A percentile compares a stretch with the other conserved stretches of the same genome.
Conservation (phyloP, 192 early-diverging fungal genomes). For the Umbelopsis isabellina region DNA sequence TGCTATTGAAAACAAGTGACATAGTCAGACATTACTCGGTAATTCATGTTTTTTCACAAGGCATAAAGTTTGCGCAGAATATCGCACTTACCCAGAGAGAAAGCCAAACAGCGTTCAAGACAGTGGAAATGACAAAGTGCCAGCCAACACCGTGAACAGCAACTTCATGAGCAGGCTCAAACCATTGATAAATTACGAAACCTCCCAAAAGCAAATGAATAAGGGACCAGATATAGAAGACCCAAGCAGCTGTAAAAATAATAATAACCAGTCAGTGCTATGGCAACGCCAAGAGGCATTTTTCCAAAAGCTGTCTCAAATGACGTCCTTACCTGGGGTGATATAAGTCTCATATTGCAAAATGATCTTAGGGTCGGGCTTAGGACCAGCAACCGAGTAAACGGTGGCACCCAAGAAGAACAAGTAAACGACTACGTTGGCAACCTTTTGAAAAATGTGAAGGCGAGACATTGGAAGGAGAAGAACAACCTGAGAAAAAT, state of each 20-base stretch:
- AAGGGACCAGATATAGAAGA: conserved; percentile 63
- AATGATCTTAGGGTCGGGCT: conserved; percentile 37
- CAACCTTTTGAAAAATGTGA: conserved; percentile 49
- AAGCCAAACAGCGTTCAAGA: conserved; percentile 64
- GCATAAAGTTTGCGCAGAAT: neutral
- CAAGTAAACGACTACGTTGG: conserved; percentile 65
- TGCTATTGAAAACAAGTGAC: conserved; percentile 25
- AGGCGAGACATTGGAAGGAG: conserved; percentile 31
- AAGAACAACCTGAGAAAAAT: conserved; percentile 16
- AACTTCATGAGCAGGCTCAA: conserved; percentile 51
- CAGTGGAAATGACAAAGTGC: conserved; percentile 63
- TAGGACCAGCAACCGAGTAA: conserved; percentile 52
- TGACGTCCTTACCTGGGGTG: conserved; percentile 48
- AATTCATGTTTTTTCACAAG: no score
- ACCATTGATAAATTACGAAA: conserved; percentile 66
- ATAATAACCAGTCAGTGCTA: neutral
- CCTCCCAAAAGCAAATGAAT: conserved; percentile 67
- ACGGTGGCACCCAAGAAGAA: conserved; percentile 63
- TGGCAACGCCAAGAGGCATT: conserved; percentile 2
- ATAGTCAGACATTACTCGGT: neutral
- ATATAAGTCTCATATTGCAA: conserved; percentile 60
- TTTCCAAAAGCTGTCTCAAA: conserved; percentile 4
- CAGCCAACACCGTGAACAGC: conserved; percentile 61
- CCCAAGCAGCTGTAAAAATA: conserved; percentile 48
- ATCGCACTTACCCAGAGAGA: conserved; percentile 57